Evolutionary conservation across 352 stramenopile species (phyloP), one percentile per base, ranked within the genome.

Genomic region (Phytopythium boreale): DNA sequence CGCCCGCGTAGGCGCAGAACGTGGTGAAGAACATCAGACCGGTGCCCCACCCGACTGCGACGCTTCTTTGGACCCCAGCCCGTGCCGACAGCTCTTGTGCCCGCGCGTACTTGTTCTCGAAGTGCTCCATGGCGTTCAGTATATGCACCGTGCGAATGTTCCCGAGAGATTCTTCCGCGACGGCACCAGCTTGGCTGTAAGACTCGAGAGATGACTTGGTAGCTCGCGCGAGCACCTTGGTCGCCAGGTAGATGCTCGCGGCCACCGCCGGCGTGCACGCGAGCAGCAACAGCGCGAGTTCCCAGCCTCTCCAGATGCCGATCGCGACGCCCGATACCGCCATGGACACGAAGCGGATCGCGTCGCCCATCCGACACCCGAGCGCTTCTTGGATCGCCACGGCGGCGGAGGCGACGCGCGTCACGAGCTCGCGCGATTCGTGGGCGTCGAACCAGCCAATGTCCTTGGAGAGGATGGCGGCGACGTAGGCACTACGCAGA

Each of bases 331-430:
- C 77, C 1, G 70, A 64, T 7, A 79, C 43, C 39, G 76, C 78
- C 55, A 77, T 68, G 2, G 61, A 41, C 3, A 62, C 44, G 53
- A 78, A 85, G 5, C 73, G 72, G 36, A 81, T 55, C n/a, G 56
- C 60, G 34, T 85, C 65, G 2, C 75, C 70, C 19, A 82, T 60
- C 36, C 82, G 82, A 50, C 71, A 64, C 6, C 76, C 69, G 66
- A 84, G 77, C 4, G 72, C 75, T 39, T 83, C 72, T 39, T 84
- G 80, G 61, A 82, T 82, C 52, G 75, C 76, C 15, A 81, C 66
- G 0, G 72, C 78, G 19, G 80, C 70, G 4, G 61, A 64, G 4
- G 74, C 70, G 3, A 80, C 61, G 7, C 76, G 76, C 62, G 63
- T 75, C 4, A 65, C 74, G 1, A 85, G 56, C 34, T 80, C 71